Base-by-base conservation (phyloP, 2,329 filamentous ascomycete species). In the Salinomyces thailandicus region DNA sequence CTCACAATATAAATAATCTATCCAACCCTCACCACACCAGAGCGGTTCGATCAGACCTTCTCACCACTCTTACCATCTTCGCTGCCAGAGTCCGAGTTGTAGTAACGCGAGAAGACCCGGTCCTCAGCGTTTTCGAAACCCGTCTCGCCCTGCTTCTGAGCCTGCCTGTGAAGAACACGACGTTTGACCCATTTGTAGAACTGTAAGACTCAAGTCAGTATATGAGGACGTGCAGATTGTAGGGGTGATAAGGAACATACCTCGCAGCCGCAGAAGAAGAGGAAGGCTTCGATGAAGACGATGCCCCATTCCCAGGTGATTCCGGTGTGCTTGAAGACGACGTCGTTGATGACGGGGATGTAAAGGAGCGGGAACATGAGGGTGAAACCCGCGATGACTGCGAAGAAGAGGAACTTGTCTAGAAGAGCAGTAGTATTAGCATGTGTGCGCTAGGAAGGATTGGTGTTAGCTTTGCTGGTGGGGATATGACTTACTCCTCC, bases 261-360 rank as follows among this genome's bases (percentile, higher is more conserved):
- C 22, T 85, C 80, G 0, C 75, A 67, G 0, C 77, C 77, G 0
- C 63, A 49, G 51, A 84, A 73, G 62, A 83, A 85, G 3, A 82
- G 49, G 0, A 70, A 52, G 0, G 72, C 65, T 15, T 70, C 69
- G 22, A 79, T 60, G 41, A 84, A 73, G 1, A 82, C 74, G 30
- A 84, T 69, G 0, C 64, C 75, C 79, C 78, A 84, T 54, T 83
- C 38, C 77, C 76, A 79, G 5, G 61, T 67, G 38, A 83, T 82
- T 0, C 71, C 70, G 2, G 61, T 68, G 46, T 83, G 79, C 51
- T 77, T 72, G 57, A 82, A 82, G 0, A 83, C 77, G 2, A 64
- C 60, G 5, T 68, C 66, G 53, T 81, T 81, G 48, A 83, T 65
- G 8, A 73, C 72, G 0, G 80, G 80, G 35, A 84, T 81, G 49